Evolutionary conservation across 2,329 filamentous ascomycete genomes (phyloP), one percentile per base, ranked within the genome.

Genomic region (Didymella glomerata): DNA sequence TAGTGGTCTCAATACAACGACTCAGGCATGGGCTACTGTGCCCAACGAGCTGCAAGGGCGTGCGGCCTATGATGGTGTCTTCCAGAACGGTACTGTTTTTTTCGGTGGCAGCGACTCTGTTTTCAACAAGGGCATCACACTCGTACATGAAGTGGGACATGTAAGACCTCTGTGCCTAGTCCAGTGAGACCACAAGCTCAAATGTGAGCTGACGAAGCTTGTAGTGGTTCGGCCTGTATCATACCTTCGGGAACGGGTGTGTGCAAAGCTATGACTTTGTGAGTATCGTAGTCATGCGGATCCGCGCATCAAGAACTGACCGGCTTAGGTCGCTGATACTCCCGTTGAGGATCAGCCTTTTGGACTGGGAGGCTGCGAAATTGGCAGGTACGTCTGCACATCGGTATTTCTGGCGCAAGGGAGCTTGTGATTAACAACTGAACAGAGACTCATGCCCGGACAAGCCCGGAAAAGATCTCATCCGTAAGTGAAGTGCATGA

Each of bases 201-300:
- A 4, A 46, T 2, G 41, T 20, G 24, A 14, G 30, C 22, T 40
- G 8, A 45, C 24, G 16, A 14, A n/a, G 16, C 2, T 16, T 16
- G 5, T 34, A 54, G 52, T 54, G 52, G 52, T 54, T 54, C n/a
- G 52, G 52, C 10, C 44, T 54, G 32, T 54, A 54, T 22, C 52
- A 54, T 42, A 54, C 42, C 1, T 42, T 54, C 13, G 30, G 16
- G 2, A 22, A n/a, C n/a, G 52, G 41, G 6, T 54, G 52, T 30
- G 16, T 41, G 45, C 9, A 48, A 24, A 54, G 52, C 34, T 54
- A 45, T 24, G 44, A 54, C 32, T 54, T 48, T 24, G 44, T 54
- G 16, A 27, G 41, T 42, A 16, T n/a, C 22, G 28, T 8, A 14
- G 30, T 14, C 18, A 1, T 40, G 4, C 16, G 22, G 6, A 7